These are phyloP conservation scores for Papilionanthe hybrid DNA, from an alignment of 116 monocot genomes.

Conservation along the genomic window DNA sequence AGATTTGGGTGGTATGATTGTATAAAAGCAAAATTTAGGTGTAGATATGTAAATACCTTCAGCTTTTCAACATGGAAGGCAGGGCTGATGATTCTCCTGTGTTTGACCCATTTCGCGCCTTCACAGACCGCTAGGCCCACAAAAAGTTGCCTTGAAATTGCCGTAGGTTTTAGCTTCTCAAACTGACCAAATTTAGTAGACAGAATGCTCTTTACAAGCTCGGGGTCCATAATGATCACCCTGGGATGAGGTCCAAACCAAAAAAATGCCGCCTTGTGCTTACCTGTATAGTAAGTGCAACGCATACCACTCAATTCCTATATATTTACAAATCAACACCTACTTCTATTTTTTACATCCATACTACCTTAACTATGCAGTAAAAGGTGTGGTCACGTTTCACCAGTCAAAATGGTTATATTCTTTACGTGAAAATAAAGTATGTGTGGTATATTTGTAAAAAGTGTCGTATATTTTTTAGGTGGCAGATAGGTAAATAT, in stretches of 20 bases:
- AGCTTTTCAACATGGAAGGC: conserved; percentile 48
- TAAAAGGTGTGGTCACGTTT: too few species aligned
- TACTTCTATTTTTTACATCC: too few species aligned
- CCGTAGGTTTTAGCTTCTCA: conserved; percentile 2
- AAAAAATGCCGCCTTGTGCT: conserved; percentile 18
- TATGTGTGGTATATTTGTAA: too few species aligned
- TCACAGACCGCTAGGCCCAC: conserved; percentile 21
- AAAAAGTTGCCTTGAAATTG: not conserved
- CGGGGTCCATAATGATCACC: conserved; percentile 39
- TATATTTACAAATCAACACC: too few species aligned
- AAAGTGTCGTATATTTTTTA: too few species aligned
- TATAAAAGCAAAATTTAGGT: not conserved
- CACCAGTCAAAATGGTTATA: too few species aligned
- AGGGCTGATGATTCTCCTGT: conserved; percentile 37
- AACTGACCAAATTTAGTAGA: conserved; percentile 50
- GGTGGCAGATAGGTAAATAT: too few species aligned
- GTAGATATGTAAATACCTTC: conserved; percentile 22
- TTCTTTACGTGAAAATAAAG: too few species aligned
- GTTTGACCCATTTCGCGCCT: conserved; percentile 43
- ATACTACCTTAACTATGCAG: too few species aligned
- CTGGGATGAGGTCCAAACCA: conserved; percentile 48
- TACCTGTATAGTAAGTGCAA: not conserved
- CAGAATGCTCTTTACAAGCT: conserved; percentile 38
- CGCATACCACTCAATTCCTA: too few species aligned
- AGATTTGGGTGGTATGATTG: not conserved